phyloP scores from a whole-genome alignment of 805 yeast species.

The Kregervanrija pseudodelftensis region DNA sequence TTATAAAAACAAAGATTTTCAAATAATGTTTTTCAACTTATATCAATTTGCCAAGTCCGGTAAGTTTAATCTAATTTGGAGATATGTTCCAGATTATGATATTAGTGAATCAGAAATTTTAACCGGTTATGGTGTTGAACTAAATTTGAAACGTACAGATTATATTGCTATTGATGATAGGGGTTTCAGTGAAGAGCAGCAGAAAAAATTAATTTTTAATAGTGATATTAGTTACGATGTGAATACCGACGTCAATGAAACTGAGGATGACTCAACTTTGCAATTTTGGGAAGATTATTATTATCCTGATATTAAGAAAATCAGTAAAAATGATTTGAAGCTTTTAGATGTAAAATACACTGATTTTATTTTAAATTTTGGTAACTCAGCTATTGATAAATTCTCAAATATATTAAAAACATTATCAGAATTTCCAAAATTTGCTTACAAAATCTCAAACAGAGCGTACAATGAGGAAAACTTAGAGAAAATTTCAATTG shows the following conservation, averaged over 20 bases:
- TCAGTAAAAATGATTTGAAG: constrained; percentile 27
- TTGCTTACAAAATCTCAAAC: constrained; percentile 33
- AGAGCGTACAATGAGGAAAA: constrained; percentile 8
- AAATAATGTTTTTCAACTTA: constrained; percentile 50
- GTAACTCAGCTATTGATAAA: constrained; percentile 19
- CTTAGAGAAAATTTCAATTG: constrained; percentile 1
- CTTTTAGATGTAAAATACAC: constrained; percentile 36
- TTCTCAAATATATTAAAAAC: constrained; percentile 33
- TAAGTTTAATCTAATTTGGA: constrained; percentile 67
- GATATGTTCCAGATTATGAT: constrained; percentile 45
- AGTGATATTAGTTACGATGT: neutral
- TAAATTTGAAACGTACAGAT: constrained; percentile 60
- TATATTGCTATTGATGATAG: constrained; percentile 61
- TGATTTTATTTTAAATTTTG: constrained; percentile 28
- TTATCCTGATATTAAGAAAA: constrained; percentile 24
- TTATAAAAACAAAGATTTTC: constrained; percentile 41
- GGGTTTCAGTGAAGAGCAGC: constrained; percentile 27
- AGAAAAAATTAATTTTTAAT: constrained; percentile 21
- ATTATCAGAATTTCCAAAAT: constrained; percentile 50
- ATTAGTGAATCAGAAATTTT: constrained; percentile 24
- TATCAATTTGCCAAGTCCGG: constrained; percentile 53
- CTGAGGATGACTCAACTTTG: neutral
- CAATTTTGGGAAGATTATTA: constrained; percentile 15
- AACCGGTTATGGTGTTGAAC: constrained; percentile 61
- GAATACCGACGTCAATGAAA: neutral